phyloP scores from a whole-genome alignment of 495 filamentous ascomycete genomes.

The Oidiodendron maius region DNA sequence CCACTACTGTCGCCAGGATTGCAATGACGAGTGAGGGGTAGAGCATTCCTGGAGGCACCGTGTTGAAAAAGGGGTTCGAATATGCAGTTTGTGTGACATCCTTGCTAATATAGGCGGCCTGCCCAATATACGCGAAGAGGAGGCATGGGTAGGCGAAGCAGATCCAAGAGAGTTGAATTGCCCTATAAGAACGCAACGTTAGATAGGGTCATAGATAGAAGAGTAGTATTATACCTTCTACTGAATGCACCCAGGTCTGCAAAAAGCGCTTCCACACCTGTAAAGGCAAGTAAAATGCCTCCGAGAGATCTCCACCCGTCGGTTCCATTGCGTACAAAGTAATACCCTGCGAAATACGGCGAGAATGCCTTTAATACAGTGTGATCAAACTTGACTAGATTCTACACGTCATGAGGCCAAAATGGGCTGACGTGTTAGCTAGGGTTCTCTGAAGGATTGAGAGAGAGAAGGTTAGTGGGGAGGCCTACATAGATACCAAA shows the following conservation, averaged over 20 bases:
- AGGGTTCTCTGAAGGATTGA: no score
- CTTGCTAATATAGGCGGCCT: conserved; percentile 61
- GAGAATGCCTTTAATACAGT: conserved; percentile 62
- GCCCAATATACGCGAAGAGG: conserved; percentile 64
- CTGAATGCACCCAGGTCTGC: conserved; percentile 67
- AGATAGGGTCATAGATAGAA: no score
- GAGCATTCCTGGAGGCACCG: conserved; percentile 57
- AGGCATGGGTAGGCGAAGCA: conserved; percentile 59
- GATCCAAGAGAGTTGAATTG: conserved; percentile 61
- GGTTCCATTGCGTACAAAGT: conserved; percentile 51
- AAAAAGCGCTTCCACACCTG: conserved; percentile 68
- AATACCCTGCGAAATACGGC: conserved; percentile 55
- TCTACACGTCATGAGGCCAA: no score
- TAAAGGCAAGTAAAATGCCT: conserved; percentile 64
- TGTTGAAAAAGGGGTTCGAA: conserved; percentile 64
- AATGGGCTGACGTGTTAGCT: no score
- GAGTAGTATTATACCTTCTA: no score
- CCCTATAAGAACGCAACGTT: no score
- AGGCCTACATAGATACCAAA: conserved; percentile 71
- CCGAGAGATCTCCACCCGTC: conserved; percentile 61
- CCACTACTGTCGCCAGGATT: conserved; percentile 64
- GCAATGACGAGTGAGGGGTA: conserved; percentile 60
- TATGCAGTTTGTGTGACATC: conserved; percentile 46
- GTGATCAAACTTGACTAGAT: conserved; percentile 54
- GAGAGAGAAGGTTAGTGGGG: no score